Evolutionary conservation across 805 yeast species (phyloP), one percentile per base, ranked within the genome.

Genomic region (Candida sanyiensis): DNA sequence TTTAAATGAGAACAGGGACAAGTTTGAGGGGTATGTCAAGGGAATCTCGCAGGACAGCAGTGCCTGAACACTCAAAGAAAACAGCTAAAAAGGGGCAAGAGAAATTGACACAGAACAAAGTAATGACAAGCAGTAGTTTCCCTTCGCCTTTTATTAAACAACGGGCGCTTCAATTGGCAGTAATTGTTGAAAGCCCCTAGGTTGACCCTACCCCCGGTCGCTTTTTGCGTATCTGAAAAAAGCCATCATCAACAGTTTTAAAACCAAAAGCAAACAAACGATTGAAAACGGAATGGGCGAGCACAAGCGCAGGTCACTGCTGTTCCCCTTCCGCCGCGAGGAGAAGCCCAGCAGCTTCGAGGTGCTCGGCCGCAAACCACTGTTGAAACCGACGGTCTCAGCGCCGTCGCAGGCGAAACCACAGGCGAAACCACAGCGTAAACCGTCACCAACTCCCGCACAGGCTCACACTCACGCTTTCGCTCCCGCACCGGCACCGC

Each of bases 221-320:
- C n/a, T n/a, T n/a, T n/a, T n/a, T n/a, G n/a, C n/a, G n/a, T n/a
- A n/a, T n/a, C n/a, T n/a, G n/a, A n/a, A n/a, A n/a, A n/a, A n/a
- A n/a, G n/a, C n/a, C n/a, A n/a, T n/a, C n/a, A n/a, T n/a, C n/a
- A n/a, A n/a, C n/a, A n/a, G n/a, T n/a, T n/a, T n/a, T n/a, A n/a
- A n/a, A n/a, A n/a, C 8, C 25, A 22, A 11, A 22, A 22, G 25
- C 34, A 19, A 31, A n/a, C 34, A 31, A 22, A 22, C 25, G 11
- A 22, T n/a, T n/a, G n/a, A n/a, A n/a, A n/a, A n/a, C 33, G 19
- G 19, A 10, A 31, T 31, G 34, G 25, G 34, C 11, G 34, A 31
- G 26, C 16, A 40, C 7, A 54, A 53, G 42, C 42, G 59, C 28
- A 41, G 52, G 4, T 54, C 59, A 10, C 15, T 52, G 26, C 41